Evolutionary conservation across 2,329 filamentous ascomycete genomes (phyloP), one percentile per base, ranked within the genome.

Genomic region (Dactylellina leptospora): DNA sequence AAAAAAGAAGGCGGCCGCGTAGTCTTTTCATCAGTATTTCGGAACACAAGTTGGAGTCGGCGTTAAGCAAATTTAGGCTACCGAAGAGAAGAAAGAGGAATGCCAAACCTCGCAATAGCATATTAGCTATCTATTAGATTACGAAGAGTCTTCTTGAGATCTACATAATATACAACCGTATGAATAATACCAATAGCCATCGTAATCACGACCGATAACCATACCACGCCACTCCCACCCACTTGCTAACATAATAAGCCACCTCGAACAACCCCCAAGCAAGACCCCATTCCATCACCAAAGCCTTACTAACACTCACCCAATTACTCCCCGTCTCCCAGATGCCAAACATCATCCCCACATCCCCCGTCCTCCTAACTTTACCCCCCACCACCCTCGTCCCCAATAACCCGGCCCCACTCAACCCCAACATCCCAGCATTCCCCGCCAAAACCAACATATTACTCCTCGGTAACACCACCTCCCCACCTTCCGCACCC

Each of bases 251-350:
- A 62, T 74, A 74, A 64, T 75, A 77, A 22, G 74, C 76, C 22
- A 73, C 73, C 61, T 77, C 74, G 55, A 76, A 77, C 13, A 77
- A 47, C 42, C 71, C 61, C 74, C 74, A 77, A 51, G 75, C 76
- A 55, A 76, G 62, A n/a, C 64, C 74, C 74, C 75, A 76, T 33
- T 76, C 76, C 25, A 75, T 74, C 11, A 66, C 61, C 20, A 75
- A 69, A n/a, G 55, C 63, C 61, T 70, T 74, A 30, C 69, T 62
- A 16, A 68, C 58, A 33, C 30, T 59, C 2, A 63, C 73, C 73
- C 69, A 74, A 45, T 64, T 68, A 22, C 69, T 61, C 10, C 69
- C 69, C 6, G 60, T 68, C 13, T 73, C 69, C 69, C 60, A 63
- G 22, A 64, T 60, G 18, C 59, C 68, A 72, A 72, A 64, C 36